Percentiles rank a stretch among this genome's conserved stretches.
Conservation (phyloP, 169 alveolate species). For the Miamiensis avidus region DNA sequence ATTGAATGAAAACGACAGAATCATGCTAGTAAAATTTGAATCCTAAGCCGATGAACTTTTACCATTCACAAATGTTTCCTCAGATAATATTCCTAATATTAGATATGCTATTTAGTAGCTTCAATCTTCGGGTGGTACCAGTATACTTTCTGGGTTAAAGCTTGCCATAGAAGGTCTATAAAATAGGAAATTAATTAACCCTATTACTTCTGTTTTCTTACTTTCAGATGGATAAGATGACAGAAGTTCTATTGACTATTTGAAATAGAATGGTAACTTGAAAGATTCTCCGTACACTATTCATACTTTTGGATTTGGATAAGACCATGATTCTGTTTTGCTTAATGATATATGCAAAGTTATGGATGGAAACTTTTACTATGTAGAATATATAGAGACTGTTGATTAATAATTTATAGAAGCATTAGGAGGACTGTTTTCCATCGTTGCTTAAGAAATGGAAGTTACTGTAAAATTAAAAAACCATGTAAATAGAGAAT, state of each 20-base stretch:
- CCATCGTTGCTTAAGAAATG: constrained; percentile 18
- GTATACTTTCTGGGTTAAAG: constrained; percentile 42
- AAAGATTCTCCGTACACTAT: too few relatives aligned
- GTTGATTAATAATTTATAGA: constrained; percentile 27
- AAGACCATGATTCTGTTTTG: constrained; percentile 30
- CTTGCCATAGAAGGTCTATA: constrained; percentile 39
- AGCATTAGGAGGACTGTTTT: constrained; percentile 27
- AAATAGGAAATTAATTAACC: constrained; percentile 18
- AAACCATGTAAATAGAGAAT: neutral
- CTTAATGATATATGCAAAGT: constrained; percentile 22
- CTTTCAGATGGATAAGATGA: too few relatives aligned
- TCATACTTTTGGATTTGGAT: constrained; percentile 41
- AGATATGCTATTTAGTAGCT: constrained; percentile 16
- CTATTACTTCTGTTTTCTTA: too few relatives aligned
- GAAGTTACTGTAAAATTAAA: neutral
- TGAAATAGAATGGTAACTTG: too few relatives aligned
- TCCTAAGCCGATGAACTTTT: constrained; percentile 23
- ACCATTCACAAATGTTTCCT: constrained; percentile 47
- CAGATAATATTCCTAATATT: constrained; percentile 24
- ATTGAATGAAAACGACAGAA: constrained; percentile 45
- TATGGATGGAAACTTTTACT: constrained; percentile 36
- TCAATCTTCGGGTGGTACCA: constrained; percentile 47
- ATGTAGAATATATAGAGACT: constrained; percentile 11
- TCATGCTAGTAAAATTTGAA: constrained; percentile 35
- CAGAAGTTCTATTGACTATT: too few relatives aligned